These are phyloP conservation scores for Aleurites moluccanus DNA, from an alignment of 441 rosid genomes.

Conservation along the genomic window DNA sequence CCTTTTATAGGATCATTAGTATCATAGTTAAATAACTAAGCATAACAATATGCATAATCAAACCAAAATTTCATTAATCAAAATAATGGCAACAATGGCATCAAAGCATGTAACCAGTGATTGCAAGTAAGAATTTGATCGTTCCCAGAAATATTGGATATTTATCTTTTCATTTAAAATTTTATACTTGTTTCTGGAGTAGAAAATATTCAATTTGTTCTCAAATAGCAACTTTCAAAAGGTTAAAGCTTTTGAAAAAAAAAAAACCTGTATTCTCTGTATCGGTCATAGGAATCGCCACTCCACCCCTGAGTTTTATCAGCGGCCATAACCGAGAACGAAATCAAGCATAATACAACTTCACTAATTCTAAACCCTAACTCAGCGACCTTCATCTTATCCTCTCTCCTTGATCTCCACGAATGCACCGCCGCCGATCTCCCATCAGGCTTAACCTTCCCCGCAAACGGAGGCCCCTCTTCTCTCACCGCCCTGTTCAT, in stretches of 20 bases:
- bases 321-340: slow-evolving; percentile 95
- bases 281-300: slow-evolving; percentile 95
- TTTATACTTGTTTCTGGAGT: background rate
- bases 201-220: background rate
- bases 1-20: no score
- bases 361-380: slow-evolving; percentile 70
- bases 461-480: slow-evolving; percentile 29
- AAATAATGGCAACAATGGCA: background rate
- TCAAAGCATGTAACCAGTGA: background rate
- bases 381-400: slow-evolving; percentile 41
- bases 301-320: slow-evolving; percentile 97
- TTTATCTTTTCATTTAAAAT: background rate
- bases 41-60: background rate
- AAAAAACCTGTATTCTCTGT: slow-evolving; percentile 82
- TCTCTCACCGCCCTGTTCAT: slow-evolving; percentile 38
- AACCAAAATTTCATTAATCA: background rate
- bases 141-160: background rate
- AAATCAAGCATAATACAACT: slow-evolving; percentile 73
- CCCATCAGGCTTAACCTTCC: slow-evolving; percentile 34
- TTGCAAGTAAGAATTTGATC: background rate
- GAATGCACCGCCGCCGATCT: slow-evolving; percentile 27
- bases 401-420: slow-evolving; percentile 42
- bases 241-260: background rate
- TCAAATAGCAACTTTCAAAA: background rate
- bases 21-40: background rate